Percentiles rank a stretch among this genome's conserved stretches.
These are phyloP conservation scores for Zizania latifolia DNA, from an alignment of 176 grass and related monocot species.

Conservation along the genomic window DNA sequence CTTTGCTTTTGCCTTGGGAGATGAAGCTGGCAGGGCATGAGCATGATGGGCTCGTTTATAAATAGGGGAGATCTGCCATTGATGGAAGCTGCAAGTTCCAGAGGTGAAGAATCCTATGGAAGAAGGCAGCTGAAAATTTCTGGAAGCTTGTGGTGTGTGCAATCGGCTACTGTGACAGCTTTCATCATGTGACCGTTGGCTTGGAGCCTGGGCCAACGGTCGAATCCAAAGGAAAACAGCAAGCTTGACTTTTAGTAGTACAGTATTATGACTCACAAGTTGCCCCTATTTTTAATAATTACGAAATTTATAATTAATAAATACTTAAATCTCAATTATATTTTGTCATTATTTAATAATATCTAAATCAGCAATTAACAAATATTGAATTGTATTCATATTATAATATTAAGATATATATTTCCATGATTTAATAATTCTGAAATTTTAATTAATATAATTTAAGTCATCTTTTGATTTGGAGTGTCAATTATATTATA, in stretches of 20 bases:
- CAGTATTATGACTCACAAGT: too few species aligned
- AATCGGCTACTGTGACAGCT: not conserved
- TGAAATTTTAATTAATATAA: too few species aligned
- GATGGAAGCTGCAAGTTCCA: not conserved
- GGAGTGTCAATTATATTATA: too few species aligned
- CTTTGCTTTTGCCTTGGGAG: constrained; percentile 22
- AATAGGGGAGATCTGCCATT: not conserved
- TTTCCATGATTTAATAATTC: too few species aligned
- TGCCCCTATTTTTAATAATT: too few species aligned
- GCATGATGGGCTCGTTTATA: not conserved
- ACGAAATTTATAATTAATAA: too few species aligned
- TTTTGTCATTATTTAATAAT: too few species aligned
- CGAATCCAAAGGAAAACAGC: not conserved
- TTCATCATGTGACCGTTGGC: constrained; percentile 23
- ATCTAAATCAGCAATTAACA: too few species aligned
- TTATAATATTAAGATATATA: too few species aligned
- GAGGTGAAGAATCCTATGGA: constrained; percentile 5
- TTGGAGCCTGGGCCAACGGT: constrained; percentile 22
- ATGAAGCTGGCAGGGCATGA: not conserved
- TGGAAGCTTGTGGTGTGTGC: constrained; percentile 32
- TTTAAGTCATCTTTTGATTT: too few species aligned
- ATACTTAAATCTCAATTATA: too few species aligned
- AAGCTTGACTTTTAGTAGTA: not conserved
- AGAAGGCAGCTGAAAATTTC: not conserved
- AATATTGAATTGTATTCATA: too few species aligned